phyloP scores from a whole-genome alignment of 768 basidiomycete genomes.

The Imleria badia region DNA sequence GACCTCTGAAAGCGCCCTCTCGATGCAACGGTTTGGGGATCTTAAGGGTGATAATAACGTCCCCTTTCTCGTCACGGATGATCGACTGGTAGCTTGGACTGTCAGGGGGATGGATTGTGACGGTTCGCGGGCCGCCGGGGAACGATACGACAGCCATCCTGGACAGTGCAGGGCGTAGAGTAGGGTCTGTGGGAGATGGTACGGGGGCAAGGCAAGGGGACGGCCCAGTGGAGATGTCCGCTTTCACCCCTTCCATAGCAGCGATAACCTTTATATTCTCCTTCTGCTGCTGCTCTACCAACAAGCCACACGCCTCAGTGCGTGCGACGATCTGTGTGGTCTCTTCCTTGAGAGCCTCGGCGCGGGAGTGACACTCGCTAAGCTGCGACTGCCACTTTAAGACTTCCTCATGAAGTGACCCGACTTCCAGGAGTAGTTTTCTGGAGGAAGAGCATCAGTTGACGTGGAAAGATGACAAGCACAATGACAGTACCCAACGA shows the following conservation, averaged over 20 bases:
- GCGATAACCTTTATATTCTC: constrained; percentile 1
- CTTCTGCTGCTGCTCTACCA: constrained; percentile 7
- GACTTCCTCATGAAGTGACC: constrained; percentile 2
- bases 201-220: background rate
- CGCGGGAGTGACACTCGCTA: background rate
- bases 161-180: background rate
- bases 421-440: constrained; percentile 8
- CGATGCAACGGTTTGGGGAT: constrained; percentile 14
- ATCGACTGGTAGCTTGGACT: constrained; percentile 12
- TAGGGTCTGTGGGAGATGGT: background rate
- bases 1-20: constrained; percentile 21
- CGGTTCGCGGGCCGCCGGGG: constrained; percentile 21
- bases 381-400: constrained; percentile 11
- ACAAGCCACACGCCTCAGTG: constrained; percentile 3
- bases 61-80: constrained; percentile 19
- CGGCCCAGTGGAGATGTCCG: background rate
- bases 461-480: background rate
- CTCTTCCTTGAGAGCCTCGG: constrained; percentile 7
- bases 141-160: constrained; percentile 12
- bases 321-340: background rate
- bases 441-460: constrained; percentile 5
- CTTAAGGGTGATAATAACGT: constrained; percentile 12
- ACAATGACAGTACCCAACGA: constrained; percentile 4
- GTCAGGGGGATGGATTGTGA: constrained; percentile 22
- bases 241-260: background rate